Base-by-base conservation (phyloP, 495 filamentous ascomycete genomes). In the Penicillium arizonense region DNA sequence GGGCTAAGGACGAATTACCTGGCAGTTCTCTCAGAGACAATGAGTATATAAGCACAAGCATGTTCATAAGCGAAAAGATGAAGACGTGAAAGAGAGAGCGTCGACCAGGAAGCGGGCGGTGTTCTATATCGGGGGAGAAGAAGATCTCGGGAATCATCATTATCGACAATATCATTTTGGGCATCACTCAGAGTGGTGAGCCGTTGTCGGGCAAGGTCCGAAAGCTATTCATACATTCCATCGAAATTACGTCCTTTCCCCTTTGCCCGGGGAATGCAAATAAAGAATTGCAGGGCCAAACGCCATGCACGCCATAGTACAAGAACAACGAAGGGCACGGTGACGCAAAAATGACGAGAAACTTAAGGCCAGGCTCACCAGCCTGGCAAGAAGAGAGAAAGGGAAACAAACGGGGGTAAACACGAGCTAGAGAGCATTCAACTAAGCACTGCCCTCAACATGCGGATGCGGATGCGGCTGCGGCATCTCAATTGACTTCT, bases 151-250 rank as follows among this genome's bases (percentile, higher is more conserved):
- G 26, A 24, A 40, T 42, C 26, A 52, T 46, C 44, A 49, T 40
- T 59, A 48, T 61, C 49, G 48, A 58, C 51, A 57, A 51, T 55
- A 24, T 39, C 39, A 44, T 60, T 40, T 21, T 37, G 16, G 33
- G 12, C 1, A 39, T 20, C 36, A 24, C 26, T 12, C 16, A 26
- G 34, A 16, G 26, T 18, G 20, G 18, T 42, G 37, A 32, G 38
- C 28, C 32, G 16, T 33, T 38, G 33, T 34, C 20, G 47, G 9
- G 18, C 23, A 24, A 43, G 34, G 33, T 23, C 45, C 10, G 23
- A 37, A 38, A 50, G 34, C 52, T 65, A 63, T 61, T 65, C 57
- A 47, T 65, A 65, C 60, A 65, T 35, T 36, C 53, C 28, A 35
- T 55, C 37, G 39, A 32, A 39, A 46, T 30, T 47, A 46, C 33